Evolutionary conservation across 352 stramenopile species (phyloP), one percentile per base, ranked within the genome.

Genomic region (Globisporangium takayamanum): DNA sequence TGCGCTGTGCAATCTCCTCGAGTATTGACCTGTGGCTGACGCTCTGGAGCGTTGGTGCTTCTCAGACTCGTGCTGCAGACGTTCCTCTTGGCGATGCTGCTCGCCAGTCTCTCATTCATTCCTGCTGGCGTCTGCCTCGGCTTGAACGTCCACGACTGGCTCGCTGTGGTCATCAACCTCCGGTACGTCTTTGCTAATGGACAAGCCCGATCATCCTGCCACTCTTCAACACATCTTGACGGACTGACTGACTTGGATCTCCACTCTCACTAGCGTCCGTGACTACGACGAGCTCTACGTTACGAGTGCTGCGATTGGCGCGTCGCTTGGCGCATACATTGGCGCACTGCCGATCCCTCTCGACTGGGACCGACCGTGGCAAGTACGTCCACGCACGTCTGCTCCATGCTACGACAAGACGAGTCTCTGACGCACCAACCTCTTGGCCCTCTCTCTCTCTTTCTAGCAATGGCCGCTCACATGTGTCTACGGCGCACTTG

Each of bases 301-400:
- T 25, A 67, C 80, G 22, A 77, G 69, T 46, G 78, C 82, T 14
- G 69, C 65, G 4, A 73, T 92, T 36, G 82, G 82, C 30, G 72
- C 78, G 14, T 70, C 74, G 16, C 47, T 93, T 5, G 86, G 86
- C 46, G 72, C 75, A 0, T 95, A 92, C 54, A 18, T 90, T 25
- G 86, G 86, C 25, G 83, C 84, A 25, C 53, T 95, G 11, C 80
- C 85, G 45, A 90, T 95, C 64, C 86, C 86, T 2, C 59, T 95
- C 7, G 86, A 95, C 54, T 95, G 86, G 86, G 86, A 95, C 72
- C 84, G 84, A 33, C 86, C 86, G 36, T 95, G 84, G 86, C 86
- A 95, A 78, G 80, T 89, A 70, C 49, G 64, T n/a, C 1, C n/a
- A 1, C 53, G n/a, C 4, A n/a, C 36, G 16, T 37, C n/a, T 18